Evolutionary conservation across 768 basidiomycete species (phyloP).

Genomic region (Postia placenta): DNA sequence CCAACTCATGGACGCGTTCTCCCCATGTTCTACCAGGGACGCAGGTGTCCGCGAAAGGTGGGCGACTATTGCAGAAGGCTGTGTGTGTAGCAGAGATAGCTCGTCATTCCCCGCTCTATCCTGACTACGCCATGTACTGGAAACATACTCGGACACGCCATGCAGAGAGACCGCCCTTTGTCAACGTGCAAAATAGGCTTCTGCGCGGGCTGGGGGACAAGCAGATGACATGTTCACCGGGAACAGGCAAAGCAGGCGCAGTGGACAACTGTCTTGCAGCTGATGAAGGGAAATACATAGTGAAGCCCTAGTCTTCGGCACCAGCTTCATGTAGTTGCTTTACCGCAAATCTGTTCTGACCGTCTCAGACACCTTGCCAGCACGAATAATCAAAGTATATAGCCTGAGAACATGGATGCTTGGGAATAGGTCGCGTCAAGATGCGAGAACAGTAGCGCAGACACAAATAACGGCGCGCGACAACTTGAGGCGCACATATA

Average conservation of each 20-base stretch:
- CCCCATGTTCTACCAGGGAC: constrained; percentile 80
- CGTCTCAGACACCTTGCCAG: too few relatives aligned
- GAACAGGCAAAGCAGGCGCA: constrained; percentile 64
- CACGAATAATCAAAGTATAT: too few relatives aligned
- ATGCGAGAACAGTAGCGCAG: too few relatives aligned
- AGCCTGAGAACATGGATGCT: too few relatives aligned
- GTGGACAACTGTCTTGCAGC: constrained; percentile 70
- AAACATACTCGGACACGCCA: constrained; percentile 79
- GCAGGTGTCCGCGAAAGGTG: constrained; percentile 69
- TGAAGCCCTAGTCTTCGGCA: too few relatives aligned
- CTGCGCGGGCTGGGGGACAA: constrained; percentile 64
- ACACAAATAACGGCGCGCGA: too few relatives aligned
- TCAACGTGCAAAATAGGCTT: constrained; percentile 72
- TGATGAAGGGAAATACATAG: constrained; percentile 85
- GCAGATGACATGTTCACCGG: constrained; percentile 56
- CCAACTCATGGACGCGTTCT: constrained; percentile 72
- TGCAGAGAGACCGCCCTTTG: constrained; percentile 63
- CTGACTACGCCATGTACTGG: neutral
- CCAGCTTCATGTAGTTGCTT: too few relatives aligned
- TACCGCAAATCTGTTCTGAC: too few relatives aligned
- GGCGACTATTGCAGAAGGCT: constrained; percentile 72
- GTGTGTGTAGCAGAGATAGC: neutral
- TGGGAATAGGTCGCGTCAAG: too few relatives aligned
- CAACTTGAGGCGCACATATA: too few relatives aligned
- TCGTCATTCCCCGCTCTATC: neutral